Percentiles rank a stretch among this genome's conserved stretches.
phyloP scores from a whole-genome alignment of 768 basidiomycete species.

The Pleurotus platypus region DNA sequence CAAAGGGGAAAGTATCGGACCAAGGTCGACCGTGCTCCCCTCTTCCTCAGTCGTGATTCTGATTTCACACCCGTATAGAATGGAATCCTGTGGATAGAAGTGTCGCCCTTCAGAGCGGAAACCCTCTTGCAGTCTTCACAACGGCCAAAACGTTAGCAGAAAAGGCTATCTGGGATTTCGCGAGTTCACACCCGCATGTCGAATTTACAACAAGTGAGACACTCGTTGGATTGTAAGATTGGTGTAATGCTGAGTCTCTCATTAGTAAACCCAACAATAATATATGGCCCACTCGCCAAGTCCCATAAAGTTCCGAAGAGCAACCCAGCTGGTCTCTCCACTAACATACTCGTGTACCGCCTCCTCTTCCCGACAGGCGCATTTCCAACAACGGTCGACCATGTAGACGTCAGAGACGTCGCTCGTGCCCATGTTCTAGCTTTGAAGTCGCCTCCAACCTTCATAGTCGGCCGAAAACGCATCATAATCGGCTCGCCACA shows the following conservation, averaged over 20 bases:
- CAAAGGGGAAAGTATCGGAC: constrained; percentile 7
- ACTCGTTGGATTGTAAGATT: too few species aligned
- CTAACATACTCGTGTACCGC: constrained; percentile 22
- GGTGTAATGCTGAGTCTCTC: background rate
- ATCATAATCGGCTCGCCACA: constrained; percentile 22
- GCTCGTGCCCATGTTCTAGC: constrained; percentile 27
- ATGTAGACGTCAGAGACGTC: constrained; percentile 28
- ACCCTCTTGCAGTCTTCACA: constrained; percentile 23
- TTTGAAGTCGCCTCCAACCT: constrained; percentile 16
- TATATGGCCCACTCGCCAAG: constrained; percentile 28
- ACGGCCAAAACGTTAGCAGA: constrained; percentile 36
- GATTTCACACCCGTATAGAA: constrained; percentile 17
- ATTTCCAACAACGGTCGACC: constrained; percentile 13
- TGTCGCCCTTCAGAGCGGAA: constrained; percentile 19
- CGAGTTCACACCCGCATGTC: constrained; percentile 29
- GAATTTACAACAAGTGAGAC: constrained; percentile 29
- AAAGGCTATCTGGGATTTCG: constrained; percentile 35
- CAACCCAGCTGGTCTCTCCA: constrained; percentile 17
- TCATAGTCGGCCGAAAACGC: constrained; percentile 25
- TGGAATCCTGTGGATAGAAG: constrained; percentile 28
- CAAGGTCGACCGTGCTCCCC: constrained; percentile 6
- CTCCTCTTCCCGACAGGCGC: constrained; percentile 20
- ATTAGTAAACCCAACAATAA: constrained; percentile 26
- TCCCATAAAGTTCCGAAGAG: constrained; percentile 16
- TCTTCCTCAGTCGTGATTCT: background rate